Percentiles rank a stretch among this genome's conserved stretches.
phyloP scores from a whole-genome alignment of 139 green algal genomes.

The Coelastrella sp. region DNA sequence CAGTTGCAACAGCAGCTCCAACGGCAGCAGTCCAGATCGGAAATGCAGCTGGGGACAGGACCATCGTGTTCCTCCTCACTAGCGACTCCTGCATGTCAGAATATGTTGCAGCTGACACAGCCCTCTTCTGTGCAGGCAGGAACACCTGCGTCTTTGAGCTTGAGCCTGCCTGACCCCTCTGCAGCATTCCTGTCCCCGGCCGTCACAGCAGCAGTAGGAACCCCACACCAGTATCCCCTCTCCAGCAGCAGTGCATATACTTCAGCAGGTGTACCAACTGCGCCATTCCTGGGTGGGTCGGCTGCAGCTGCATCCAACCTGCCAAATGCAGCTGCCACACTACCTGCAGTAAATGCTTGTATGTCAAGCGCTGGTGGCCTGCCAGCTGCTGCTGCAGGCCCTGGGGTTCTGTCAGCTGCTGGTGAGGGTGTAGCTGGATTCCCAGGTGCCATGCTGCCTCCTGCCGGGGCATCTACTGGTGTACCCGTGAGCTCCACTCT shows the following conservation, averaged over 20 bases:
- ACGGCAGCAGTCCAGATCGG: neutral
- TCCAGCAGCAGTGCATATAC: neutral
- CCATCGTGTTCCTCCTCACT: neutral
- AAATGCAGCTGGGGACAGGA: neutral
- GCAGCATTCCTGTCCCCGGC: neutral
- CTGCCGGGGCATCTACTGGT: slow-evolving; percentile 19
- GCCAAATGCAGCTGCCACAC: too few relatives aligned
- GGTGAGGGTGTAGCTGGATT: neutral
- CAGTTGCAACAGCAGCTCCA: slow-evolving; percentile 14
- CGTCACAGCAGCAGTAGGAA: neutral
- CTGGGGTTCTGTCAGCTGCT: neutral
- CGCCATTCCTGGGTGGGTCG: neutral
- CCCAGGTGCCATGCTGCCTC: slow-evolving; percentile 2
- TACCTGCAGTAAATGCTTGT: too few relatives aligned
- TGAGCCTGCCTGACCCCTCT: too few relatives aligned
- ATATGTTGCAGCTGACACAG: too few relatives aligned
- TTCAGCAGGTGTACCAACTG: neutral
- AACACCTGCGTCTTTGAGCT: too few relatives aligned
- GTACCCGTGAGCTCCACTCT: neutral
- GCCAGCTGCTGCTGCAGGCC: neutral
- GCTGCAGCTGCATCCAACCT: neutral
- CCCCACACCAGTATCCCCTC: neutral
- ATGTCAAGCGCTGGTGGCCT: neutral
- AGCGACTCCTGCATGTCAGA: slow-evolving; percentile 4
- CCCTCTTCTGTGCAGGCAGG: too few relatives aligned